These are phyloP conservation scores for Arthromyces matolae DNA, from an alignment of 768 basidiomycete species.

Conservation along the genomic window DNA sequence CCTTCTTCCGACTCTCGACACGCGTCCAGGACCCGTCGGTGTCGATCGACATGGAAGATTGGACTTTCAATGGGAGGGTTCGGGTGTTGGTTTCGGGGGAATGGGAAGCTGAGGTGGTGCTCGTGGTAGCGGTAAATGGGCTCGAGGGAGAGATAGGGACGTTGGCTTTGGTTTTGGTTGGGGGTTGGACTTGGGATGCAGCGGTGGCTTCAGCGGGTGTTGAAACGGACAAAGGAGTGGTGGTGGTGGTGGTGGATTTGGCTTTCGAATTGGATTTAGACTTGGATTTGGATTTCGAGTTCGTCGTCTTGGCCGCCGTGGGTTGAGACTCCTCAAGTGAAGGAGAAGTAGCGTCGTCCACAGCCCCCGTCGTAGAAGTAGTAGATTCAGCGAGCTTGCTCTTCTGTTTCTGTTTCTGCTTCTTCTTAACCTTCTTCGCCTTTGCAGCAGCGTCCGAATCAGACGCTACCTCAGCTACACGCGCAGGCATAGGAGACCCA, in stretches of 20 bases:
- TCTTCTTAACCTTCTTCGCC: slow-evolving; percentile 22
- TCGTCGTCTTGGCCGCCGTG: no score
- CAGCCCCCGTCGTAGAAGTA: background rate
- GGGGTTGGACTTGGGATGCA: no score
- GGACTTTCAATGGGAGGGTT: slow-evolving; percentile 18
- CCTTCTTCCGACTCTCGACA: slow-evolving; percentile 41
- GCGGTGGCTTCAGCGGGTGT: no score
- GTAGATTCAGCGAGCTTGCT: slow-evolving; percentile 29
- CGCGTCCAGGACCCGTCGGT: slow-evolving; percentile 71
- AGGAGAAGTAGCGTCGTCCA: background rate
- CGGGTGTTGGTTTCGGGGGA: slow-evolving; percentile 18
- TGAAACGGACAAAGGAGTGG: no score
- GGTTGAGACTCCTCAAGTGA: slow-evolving; percentile 5
- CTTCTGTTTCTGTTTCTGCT: slow-evolving; percentile 26
- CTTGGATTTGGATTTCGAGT: background rate
- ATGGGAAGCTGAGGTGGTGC: no score
- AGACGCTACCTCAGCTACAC: no score
- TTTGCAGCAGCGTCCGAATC: no score
- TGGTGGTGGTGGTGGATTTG: no score
- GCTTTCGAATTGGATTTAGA: background rate
- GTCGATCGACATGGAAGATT: slow-evolving; percentile 38
- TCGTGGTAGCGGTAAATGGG: no score
- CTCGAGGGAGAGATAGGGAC: no score
- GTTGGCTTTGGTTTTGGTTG: no score
- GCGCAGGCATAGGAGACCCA: no score